phyloP scores from a whole-genome alignment of 2,329 filamentous ascomycete species.

The Pestalotiopsis sp. region DNA sequence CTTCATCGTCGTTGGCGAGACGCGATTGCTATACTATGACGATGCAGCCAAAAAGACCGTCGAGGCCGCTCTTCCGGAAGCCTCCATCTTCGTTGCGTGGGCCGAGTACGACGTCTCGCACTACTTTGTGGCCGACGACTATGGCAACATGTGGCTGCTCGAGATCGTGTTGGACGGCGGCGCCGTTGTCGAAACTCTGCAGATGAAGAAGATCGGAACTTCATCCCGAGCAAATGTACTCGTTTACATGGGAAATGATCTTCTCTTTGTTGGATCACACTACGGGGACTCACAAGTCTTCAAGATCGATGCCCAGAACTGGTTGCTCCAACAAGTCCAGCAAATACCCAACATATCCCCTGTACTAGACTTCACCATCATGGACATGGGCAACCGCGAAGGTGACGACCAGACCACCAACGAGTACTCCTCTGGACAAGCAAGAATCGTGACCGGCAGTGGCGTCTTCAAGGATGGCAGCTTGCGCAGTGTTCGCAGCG shows the following conservation, averaged over 20 bases:
- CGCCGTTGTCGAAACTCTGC: constrained; percentile 71
- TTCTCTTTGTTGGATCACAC: constrained; percentile 88
- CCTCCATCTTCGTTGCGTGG: constrained; percentile 92
- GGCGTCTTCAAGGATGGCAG: constrained; percentile 89
- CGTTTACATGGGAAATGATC: constrained; percentile 73
- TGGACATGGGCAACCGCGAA: constrained; percentile 90
- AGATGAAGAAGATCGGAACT: constrained; percentile 62
- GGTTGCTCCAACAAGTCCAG: constrained; percentile 61
- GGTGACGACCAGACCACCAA: constrained; percentile 75
- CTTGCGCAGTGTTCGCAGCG: constrained; percentile 86
- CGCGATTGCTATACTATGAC: constrained; percentile 82
- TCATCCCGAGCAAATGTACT: constrained; percentile 78
- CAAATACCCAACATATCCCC: constrained; percentile 84
- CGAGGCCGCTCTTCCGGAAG: constrained; percentile 66
- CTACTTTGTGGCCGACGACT: constrained; percentile 91
- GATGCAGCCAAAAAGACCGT: constrained; percentile 70
- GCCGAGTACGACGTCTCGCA: constrained; percentile 77
- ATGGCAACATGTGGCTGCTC: constrained; percentile 82
- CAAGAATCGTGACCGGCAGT: constrained; percentile 88
- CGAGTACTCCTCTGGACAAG: constrained; percentile 93
- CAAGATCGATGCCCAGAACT: constrained; percentile 43
- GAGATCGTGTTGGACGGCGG: constrained; percentile 67
- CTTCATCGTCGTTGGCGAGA: constrained; percentile 76
- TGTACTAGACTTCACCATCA: constrained; percentile 89
- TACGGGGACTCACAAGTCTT: constrained; percentile 88